Evolutionary conservation across 257 asterid genomes (phyloP).

Genomic region (Thymus mandschuricus): DNA sequence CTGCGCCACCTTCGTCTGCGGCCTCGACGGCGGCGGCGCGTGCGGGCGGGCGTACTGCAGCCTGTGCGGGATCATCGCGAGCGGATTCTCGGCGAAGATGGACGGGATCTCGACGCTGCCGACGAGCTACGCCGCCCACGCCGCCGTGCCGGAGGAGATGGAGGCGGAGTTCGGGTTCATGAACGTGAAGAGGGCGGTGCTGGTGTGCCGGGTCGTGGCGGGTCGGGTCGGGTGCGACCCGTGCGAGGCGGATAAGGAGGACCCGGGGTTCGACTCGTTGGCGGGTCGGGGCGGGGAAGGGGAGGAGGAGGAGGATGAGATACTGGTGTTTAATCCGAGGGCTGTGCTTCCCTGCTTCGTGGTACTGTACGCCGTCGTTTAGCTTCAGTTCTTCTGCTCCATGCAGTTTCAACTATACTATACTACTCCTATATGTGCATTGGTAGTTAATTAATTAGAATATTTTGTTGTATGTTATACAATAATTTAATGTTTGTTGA

Average conservation of each 20-base stretch:
- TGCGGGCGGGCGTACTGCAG: constrained; percentile 53
- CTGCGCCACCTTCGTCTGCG: constrained; percentile 37
- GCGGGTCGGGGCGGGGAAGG: constrained; percentile 45
- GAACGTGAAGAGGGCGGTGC: constrained; percentile 72
- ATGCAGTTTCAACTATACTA: too few relatives aligned
- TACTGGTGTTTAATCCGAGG: constrained; percentile 76
- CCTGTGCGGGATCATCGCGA: constrained; percentile 67
- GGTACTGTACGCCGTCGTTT: constrained; percentile 52
- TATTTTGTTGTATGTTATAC: too few relatives aligned
- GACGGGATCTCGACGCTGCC: constrained; percentile 76
- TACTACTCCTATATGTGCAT: too few relatives aligned
- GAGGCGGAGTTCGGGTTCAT: constrained; percentile 81
- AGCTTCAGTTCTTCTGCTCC: too few relatives aligned
- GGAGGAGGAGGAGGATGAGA: constrained; percentile 52
- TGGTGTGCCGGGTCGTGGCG: constrained; percentile 81
- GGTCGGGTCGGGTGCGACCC: constrained; percentile 76
- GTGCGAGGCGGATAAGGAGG: constrained; percentile 46
- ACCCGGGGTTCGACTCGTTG: constrained; percentile 71
- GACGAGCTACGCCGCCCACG: constrained; percentile 73
- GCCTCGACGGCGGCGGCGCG: constrained; percentile 59
- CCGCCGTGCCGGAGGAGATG: constrained; percentile 63
- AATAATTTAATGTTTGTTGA: too few relatives aligned
- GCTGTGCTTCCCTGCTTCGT: constrained; percentile 96
- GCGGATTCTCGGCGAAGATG: constrained; percentile 77
- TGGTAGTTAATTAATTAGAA: too few relatives aligned